These are phyloP conservation scores for Albophoma yamanashiensis DNA, from an alignment of 2,329 filamentous ascomycete genomes.

Conservation along the genomic window DNA sequence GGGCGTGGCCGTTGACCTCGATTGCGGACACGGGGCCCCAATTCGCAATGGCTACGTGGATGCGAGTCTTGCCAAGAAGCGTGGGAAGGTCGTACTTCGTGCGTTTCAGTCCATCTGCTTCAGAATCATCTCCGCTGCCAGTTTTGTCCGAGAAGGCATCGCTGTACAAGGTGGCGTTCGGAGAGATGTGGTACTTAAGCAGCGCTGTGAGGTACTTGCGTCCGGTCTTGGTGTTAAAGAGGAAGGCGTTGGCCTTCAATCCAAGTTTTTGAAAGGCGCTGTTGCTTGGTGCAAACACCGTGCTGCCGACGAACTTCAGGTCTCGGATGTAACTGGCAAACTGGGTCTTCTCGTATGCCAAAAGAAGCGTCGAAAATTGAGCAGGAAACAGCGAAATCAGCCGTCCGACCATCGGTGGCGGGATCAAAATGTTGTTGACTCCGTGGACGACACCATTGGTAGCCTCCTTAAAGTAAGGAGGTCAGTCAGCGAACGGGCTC, in stretches of 20 bases:
- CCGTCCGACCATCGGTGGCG: slow-evolving; percentile 52
- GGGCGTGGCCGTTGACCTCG: slow-evolving; percentile 62
- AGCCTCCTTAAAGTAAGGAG: slow-evolving; percentile 36
- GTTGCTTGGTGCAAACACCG: slow-evolving; percentile 75
- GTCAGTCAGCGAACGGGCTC: slow-evolving; percentile 1
- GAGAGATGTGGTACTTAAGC: slow-evolving; percentile 67
- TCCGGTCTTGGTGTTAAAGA: slow-evolving; percentile 67
- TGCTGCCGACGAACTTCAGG: slow-evolving; percentile 49
- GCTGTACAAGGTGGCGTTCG: slow-evolving; percentile 68
- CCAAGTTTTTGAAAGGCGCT: slow-evolving; percentile 69
- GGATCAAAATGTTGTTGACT: slow-evolving; percentile 63
- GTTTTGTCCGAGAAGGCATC: slow-evolving; percentile 59
- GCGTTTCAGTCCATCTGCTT: slow-evolving; percentile 17
- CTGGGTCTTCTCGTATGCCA: slow-evolving; percentile 65
- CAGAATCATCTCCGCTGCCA: slow-evolving; percentile 12
- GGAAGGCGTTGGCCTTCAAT: slow-evolving; percentile 63
- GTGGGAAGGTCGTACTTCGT: slow-evolving; percentile 63
- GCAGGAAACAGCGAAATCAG: slow-evolving; percentile 55
- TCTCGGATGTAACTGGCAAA: slow-evolving; percentile 51
- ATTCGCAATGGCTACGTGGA: slow-evolving; percentile 61
- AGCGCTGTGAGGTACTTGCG: slow-evolving; percentile 67
- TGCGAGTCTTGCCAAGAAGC: slow-evolving; percentile 50
- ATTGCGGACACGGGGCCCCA: slow-evolving; percentile 61
- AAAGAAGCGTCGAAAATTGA: slow-evolving; percentile 68
- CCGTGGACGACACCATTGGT: slow-evolving; percentile 77